Conservation (phyloP, 2,329 filamentous ascomycete genomes). For the Cercospora berteroae region DNA sequence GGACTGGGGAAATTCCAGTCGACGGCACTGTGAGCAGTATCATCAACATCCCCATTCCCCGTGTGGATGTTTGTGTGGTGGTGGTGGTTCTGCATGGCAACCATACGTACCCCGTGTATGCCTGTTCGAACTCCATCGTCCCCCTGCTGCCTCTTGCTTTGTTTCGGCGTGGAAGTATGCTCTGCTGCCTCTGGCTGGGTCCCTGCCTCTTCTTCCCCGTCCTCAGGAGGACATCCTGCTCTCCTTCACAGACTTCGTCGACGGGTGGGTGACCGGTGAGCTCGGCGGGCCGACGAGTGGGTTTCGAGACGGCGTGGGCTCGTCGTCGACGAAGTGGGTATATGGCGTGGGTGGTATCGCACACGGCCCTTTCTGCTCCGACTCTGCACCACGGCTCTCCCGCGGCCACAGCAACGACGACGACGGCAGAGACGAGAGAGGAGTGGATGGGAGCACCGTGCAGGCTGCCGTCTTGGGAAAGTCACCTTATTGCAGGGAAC, state of each 20-base stretch:
- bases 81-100: not conserved
- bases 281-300: conserved; percentile 1
- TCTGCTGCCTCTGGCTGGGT: conserved; percentile 15
- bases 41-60: not conserved
- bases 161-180: conserved; percentile 17
- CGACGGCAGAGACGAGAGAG: not conserved
- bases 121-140: conserved; percentile 27
- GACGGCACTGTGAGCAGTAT: conserved; percentile 37
- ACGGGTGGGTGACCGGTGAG: conserved; percentile 10
- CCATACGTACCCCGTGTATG: conserved; percentile 22
- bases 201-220: conserved; percentile 3
- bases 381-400: not conserved
- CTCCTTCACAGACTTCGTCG: conserved; percentile 5
- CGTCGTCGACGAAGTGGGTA: not conserved
- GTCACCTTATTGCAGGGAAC: conserved; percentile 22
- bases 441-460: not conserved
- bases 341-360: not conserved
- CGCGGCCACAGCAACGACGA: not conserved
- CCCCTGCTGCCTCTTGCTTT: not conserved
- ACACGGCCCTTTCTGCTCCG: not conserved
- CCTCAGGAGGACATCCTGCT: conserved; percentile 10
- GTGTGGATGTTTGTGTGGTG: not conserved
- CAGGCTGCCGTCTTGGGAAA: conserved; percentile 16
- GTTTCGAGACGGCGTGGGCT: not conserved
- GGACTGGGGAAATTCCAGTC: conserved; percentile 54